Evolutionary conservation across 1,284 basidiomycete genomes (phyloP).

Genomic region (Puccinia sorghi): DNA sequence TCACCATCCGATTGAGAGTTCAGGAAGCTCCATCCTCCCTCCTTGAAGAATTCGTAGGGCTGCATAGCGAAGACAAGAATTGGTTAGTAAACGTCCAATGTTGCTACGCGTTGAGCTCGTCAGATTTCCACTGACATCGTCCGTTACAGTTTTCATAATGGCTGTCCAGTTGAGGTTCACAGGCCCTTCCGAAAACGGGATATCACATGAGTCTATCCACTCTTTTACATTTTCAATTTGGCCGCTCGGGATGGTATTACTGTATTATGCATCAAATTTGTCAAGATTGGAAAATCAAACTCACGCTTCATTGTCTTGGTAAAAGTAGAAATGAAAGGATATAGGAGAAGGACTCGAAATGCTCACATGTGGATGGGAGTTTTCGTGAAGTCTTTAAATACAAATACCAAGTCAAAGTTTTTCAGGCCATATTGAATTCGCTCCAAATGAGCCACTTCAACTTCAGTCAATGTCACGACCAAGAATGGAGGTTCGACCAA

Average conservation of each 20-base stretch:
- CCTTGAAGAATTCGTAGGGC: conserved; percentile 92
- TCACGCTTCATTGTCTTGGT: not conserved
- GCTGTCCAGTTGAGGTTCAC: conserved; percentile 98
- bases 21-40: conserved; percentile 93
- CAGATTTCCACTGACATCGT: conserved; percentile 62
- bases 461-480: conserved; percentile 88
- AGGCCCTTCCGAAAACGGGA: conserved; percentile 90
- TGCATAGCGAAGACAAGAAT: not conserved
- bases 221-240: conserved; percentile 95
- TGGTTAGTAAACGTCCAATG: not conserved
- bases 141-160: conserved; percentile 90
- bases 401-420: conserved; percentile 95
- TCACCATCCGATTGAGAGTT: conserved; percentile 41
- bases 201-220: conserved; percentile 98
- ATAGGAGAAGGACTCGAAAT: not conserved
- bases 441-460: conserved; percentile 95
- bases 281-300: not conserved
- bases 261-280: not conserved
- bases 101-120: not conserved
- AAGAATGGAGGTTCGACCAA: conserved; percentile 94
- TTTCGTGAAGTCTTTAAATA: conserved; percentile 94
- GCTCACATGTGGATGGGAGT: conserved; percentile 74
- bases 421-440: conserved; percentile 95
- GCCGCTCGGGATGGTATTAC: conserved; percentile 84
- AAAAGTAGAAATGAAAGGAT: not conserved